Conservation (phyloP, 148 eudicot species). For the Rhododendron kiyosumense region DNA sequence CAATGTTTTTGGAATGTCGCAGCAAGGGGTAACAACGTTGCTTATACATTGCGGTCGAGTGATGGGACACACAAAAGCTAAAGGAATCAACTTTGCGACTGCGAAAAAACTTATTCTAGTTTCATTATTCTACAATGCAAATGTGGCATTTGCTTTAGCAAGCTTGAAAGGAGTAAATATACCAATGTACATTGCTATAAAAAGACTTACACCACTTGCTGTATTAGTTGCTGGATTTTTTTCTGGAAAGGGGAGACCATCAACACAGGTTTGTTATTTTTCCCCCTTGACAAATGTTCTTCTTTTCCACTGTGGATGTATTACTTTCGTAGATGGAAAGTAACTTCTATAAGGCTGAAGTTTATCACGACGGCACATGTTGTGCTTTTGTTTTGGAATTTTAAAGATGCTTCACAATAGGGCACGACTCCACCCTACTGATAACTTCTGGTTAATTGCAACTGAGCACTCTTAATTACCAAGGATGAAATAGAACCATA, state of each 20-base stretch:
- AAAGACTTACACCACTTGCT: conserved; percentile 92
- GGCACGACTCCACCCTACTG: background rate
- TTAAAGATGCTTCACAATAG: background rate
- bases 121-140: conserved; percentile 94
- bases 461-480: background rate
- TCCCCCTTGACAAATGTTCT: background rate
- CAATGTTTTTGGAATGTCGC: conserved; percentile 6
- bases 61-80: conserved; percentile 72
- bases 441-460: background rate
- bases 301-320: background rate
- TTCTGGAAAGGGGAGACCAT: conserved; percentile 71
- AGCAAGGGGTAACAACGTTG: conserved; percentile 83
- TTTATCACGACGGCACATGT: background rate
- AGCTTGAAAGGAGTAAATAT: conserved; percentile 98
- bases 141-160: conserved; percentile 96
- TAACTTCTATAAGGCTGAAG: background rate
- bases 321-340: background rate
- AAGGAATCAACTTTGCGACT: conserved; percentile 55
- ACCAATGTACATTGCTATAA: conserved; percentile 97
- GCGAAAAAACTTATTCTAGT: conserved; percentile 86
- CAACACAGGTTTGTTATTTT: conserved; percentile 56
- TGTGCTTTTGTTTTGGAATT: background rate
- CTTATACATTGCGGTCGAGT: conserved; percentile 79
- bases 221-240: conserved; percentile 80
- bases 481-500: background rate